Percentiles rank a stretch among this genome's conserved stretches.
Evolutionary conservation across 2,329 filamentous ascomycete species (phyloP).

Genomic region (Simplicillium sp.): DNA sequence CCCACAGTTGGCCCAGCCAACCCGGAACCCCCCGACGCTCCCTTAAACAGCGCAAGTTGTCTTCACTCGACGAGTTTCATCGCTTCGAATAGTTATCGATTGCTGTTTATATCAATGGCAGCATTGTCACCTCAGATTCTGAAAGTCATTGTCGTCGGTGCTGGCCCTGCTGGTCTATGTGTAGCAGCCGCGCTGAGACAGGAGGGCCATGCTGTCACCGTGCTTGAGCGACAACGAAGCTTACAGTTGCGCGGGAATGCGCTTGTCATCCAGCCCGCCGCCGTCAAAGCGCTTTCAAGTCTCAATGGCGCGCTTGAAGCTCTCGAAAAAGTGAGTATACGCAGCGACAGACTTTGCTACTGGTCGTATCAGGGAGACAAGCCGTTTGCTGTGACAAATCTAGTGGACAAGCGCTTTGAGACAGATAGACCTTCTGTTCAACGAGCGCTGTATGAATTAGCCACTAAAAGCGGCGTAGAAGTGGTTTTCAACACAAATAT

Average conservation of each 20-base stretch:
- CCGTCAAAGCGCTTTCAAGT: slow-evolving; percentile 1
- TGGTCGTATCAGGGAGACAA: slow-evolving; percentile 4
- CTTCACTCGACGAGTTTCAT: too few relatives aligned
- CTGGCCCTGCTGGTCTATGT: slow-evolving; percentile 5
- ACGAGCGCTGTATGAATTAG: slow-evolving; percentile 1
- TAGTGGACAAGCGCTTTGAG: slow-evolving; percentile 6
- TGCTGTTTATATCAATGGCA: background rate
- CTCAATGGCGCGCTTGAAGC: slow-evolving; percentile 3
- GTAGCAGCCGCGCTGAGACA: slow-evolving; percentile 1
- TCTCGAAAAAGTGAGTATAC: slow-evolving; percentile 1
- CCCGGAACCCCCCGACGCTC: too few relatives aligned
- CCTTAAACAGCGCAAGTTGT: too few relatives aligned
- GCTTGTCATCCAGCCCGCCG: slow-evolving; percentile 5
- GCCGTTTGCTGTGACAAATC: background rate
- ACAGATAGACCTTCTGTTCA: slow-evolving; percentile 5
- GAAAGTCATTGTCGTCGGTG: slow-evolving; percentile 3
- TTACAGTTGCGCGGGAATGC: slow-evolving; percentile 2
- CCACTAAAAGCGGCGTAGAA: slow-evolving; percentile 1
- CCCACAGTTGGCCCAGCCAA: too few relatives aligned
- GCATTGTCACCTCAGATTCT: background rate
- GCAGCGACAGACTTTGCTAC: slow-evolving; percentile 1
- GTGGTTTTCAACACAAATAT: slow-evolving; percentile 1
- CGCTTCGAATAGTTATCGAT: too few relatives aligned
- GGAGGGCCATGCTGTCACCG: slow-evolving; percentile 4
- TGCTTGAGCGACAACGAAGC: slow-evolving; percentile 1